These are phyloP conservation scores for Saxophila tyrrhenica DNA, from an alignment of 495 filamentous ascomycete genomes.

Conservation along the genomic window DNA sequence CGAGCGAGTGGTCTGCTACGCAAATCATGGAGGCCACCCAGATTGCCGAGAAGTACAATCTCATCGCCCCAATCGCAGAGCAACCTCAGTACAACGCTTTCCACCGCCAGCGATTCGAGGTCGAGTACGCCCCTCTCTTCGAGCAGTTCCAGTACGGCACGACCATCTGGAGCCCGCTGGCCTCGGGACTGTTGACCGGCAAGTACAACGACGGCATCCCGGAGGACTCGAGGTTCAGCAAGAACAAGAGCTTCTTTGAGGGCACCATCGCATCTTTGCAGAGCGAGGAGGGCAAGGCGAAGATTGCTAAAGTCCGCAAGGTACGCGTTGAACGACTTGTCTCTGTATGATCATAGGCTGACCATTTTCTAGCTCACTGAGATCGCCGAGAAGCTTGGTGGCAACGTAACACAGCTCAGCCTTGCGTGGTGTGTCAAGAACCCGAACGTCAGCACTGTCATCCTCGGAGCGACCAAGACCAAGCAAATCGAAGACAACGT, in stretches of 20 bases:
- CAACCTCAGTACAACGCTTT: slow-evolving; percentile 50
- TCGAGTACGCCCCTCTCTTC: slow-evolving; percentile 33
- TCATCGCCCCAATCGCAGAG: slow-evolving; percentile 47
- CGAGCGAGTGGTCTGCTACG: slow-evolving; percentile 42
- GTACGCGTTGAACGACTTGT: background rate
- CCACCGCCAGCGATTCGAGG: slow-evolving; percentile 42
- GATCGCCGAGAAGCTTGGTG: slow-evolving; percentile 32
- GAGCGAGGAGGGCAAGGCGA: slow-evolving; percentile 29
- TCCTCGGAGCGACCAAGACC: slow-evolving; percentile 29
- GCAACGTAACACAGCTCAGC: slow-evolving; percentile 24
- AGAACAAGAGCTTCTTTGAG: slow-evolving; percentile 27
- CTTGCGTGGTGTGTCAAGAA: slow-evolving; percentile 34
- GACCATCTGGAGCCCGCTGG: slow-evolving; percentile 34
- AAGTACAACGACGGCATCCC: slow-evolving; percentile 37
- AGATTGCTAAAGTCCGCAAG: slow-evolving; percentile 34
- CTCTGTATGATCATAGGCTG: background rate
- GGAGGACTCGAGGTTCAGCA: slow-evolving; percentile 32
- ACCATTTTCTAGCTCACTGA: slow-evolving; percentile 19
- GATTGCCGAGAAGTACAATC: slow-evolving; percentile 45
- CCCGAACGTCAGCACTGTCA: slow-evolving; percentile 33
- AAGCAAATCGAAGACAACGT: slow-evolving; percentile 34
- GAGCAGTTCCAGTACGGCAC: slow-evolving; percentile 33
- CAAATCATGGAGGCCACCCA: slow-evolving; percentile 46
- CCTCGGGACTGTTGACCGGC: slow-evolving; percentile 32
- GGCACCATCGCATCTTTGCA: slow-evolving; percentile 26